phyloP scores from a whole-genome alignment of 495 filamentous ascomycete species.

The Cercophora samala region DNA sequence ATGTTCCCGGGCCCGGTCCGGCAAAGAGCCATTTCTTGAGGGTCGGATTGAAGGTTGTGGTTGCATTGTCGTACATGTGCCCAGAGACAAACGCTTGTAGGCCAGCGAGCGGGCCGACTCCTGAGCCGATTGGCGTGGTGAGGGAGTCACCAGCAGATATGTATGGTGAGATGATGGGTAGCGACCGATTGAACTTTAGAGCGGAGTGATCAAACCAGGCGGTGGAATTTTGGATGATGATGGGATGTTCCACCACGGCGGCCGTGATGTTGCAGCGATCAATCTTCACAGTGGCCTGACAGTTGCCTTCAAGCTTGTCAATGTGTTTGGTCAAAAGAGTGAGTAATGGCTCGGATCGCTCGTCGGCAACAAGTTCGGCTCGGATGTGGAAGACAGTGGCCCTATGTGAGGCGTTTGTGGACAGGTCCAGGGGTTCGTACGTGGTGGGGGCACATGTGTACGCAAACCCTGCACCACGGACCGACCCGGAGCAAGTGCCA shows the following conservation, averaged over 20 bases:
- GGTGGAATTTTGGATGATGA: constrained; percentile 18
- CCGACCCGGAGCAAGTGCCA: constrained; percentile 16
- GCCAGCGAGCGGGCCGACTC: constrained; percentile 1
- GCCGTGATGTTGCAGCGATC: constrained; percentile 15
- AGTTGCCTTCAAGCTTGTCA: constrained; percentile 10
- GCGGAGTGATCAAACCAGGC: constrained; percentile 1
- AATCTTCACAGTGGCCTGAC: constrained; percentile 11
- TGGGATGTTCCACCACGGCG: constrained; percentile 19
- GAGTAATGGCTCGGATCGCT: neutral
- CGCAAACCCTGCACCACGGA: constrained; percentile 16
- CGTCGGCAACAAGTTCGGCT: neutral
- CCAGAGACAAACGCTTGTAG: neutral
- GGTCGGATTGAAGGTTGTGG: neutral
- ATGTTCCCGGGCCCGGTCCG: neutral
- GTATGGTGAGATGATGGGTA: neutral
- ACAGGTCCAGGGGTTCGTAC: neutral
- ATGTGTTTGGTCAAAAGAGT: constrained; percentile 5
- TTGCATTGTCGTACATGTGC: neutral
- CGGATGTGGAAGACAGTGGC: constrained; percentile 17
- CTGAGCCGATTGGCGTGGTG: neutral
- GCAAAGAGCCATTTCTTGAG: neutral
- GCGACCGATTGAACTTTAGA: neutral
- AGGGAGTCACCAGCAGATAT: neutral
- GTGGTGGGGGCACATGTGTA: constrained; percentile 11
- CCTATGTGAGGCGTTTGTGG: constrained; percentile 4